Percentiles rank a stretch among this genome's conserved stretches.
phyloP scores from a whole-genome alignment of 2,329 filamentous ascomycete species.

The Dichotomopilus funicola region DNA sequence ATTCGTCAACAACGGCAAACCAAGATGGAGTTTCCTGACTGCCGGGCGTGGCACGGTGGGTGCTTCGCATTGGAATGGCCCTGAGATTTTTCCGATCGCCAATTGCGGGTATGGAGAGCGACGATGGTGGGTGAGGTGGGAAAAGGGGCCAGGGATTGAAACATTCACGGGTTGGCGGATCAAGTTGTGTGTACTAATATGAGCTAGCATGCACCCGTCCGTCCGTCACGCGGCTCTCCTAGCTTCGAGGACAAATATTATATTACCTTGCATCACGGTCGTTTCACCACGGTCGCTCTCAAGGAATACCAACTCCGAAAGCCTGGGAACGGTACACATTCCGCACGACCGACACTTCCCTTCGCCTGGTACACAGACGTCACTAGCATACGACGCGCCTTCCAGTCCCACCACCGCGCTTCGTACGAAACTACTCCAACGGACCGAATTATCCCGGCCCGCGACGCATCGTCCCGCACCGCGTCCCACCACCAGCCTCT shows the following conservation, averaged over 20 bases:
- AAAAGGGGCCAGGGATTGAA: neutral
- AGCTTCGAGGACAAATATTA: neutral
- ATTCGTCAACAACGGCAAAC: neutral
- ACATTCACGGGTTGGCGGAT: neutral
- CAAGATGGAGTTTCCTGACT: conserved; percentile 3
- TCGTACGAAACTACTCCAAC: neutral
- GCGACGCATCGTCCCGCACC: neutral
- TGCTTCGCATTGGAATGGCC: neutral
- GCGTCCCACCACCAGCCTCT: neutral
- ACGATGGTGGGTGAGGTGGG: neutral
- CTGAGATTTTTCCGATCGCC: neutral
- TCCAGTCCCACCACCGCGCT: neutral
- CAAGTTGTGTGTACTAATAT: too few relatives aligned
- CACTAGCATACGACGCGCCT: neutral
- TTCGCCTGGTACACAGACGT: too few relatives aligned
- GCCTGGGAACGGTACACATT: neutral
- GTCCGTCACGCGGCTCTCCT: neutral
- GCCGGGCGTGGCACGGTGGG: conserved; percentile 9
- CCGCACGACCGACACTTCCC: neutral
- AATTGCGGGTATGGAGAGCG: neutral
- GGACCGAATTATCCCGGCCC: conserved; percentile 8
- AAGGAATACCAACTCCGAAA: neutral
- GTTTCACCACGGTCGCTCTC: neutral
- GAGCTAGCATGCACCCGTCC: neutral
- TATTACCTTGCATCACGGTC: neutral